A percentile compares a stretch with the other conserved stretches of the same genome.
Conservation (phyloP, 371 early-diverging fungal species). For the Saksenaea oblongispora region DNA sequence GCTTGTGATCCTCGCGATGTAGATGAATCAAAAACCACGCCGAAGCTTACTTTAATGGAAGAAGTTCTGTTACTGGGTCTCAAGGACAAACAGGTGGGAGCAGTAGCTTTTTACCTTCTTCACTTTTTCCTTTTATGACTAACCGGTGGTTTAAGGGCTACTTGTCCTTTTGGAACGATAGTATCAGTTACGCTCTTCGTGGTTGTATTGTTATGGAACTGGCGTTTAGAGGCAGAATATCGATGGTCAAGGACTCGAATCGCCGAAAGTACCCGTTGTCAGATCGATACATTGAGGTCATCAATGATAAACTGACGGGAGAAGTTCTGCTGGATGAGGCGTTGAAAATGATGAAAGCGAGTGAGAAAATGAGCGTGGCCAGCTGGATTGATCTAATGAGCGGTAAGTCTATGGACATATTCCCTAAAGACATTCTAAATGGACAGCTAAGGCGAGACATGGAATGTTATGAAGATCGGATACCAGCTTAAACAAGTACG, state of each 20-base stretch:
- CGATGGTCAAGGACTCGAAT: slow-evolving; percentile 83
- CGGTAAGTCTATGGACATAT: slow-evolving; percentile 55
- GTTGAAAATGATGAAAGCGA: slow-evolving; percentile 80
- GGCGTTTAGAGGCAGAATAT: slow-evolving; percentile 87
- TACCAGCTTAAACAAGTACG: slow-evolving; percentile 98
- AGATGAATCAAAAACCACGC: slow-evolving; percentile 66
- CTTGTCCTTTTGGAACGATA: slow-evolving; percentile 98
- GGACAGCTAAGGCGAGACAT: slow-evolving; percentile 83
- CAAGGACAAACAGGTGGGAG: slow-evolving; percentile 87
- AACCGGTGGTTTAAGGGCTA: slow-evolving; percentile 67
- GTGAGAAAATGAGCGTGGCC: slow-evolving; percentile 76
- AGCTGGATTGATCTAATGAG: slow-evolving; percentile 97
- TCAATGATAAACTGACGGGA: slow-evolving; percentile 81
- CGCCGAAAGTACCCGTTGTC: slow-evolving; percentile 75
- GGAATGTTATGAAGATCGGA: slow-evolving; percentile 95
- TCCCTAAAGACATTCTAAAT: neutral
- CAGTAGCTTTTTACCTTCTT: neutral
- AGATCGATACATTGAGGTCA: slow-evolving; percentile 86
- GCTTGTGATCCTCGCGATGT: slow-evolving; percentile 55
- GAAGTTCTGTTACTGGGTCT: slow-evolving; percentile 91
- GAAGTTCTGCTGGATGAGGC: slow-evolving; percentile 97
- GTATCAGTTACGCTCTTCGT: slow-evolving; percentile 93
- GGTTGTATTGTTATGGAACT: slow-evolving; percentile 96
- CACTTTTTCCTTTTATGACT: neutral
- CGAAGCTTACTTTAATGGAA: slow-evolving; percentile 89